A percentile compares a stretch with the other conserved stretches of the same genome.
Evolutionary conservation across 805 yeast genomes (phyloP).

Genomic region (Candida endomychidarum): DNA sequence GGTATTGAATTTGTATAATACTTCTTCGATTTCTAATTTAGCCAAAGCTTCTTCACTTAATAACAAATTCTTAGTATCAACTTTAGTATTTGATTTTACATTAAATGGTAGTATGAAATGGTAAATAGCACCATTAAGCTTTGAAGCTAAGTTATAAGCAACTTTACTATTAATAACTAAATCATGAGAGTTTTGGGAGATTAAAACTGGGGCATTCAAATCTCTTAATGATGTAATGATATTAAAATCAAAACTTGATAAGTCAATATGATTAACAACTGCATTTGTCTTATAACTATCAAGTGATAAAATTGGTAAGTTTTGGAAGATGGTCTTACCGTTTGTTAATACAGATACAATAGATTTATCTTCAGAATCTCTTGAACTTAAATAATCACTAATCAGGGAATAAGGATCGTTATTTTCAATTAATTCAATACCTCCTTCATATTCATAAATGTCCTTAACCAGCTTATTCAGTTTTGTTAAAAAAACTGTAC

Average conservation of each 20-base stretch:
- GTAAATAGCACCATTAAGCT: conserved; percentile 55
- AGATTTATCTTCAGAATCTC: conserved; percentile 6
- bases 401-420: conserved; percentile 56
- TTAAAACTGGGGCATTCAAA: conserved; percentile 58
- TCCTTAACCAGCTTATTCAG: conserved; percentile 33
- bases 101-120: conserved; percentile 58
- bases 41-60: conserved; percentile 16
- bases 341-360: conserved; percentile 49
- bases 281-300: conserved; percentile 35
- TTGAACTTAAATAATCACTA: conserved; percentile 26
- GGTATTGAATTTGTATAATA: conserved; percentile 24
- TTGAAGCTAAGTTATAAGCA: conserved; percentile 56
- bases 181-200: conserved; percentile 63
- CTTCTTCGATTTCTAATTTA: conserved; percentile 21
- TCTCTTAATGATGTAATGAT: conserved; percentile 73
- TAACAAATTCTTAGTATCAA: conserved; percentile 2
- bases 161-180: conserved; percentile 51
- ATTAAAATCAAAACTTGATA: conserved; percentile 63
- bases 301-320: conserved; percentile 58
- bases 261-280: conserved; percentile 61
- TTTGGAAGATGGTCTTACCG: conserved; percentile 53
- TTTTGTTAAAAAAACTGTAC: conserved; percentile 44
- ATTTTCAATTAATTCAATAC: conserved; percentile 28
- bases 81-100: conserved; percentile 5
- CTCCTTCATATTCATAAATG: conserved; percentile 2